These are phyloP conservation scores for Coelastrella sp. DNA, from an alignment of 139 green algal genomes.

Conservation along the genomic window DNA sequence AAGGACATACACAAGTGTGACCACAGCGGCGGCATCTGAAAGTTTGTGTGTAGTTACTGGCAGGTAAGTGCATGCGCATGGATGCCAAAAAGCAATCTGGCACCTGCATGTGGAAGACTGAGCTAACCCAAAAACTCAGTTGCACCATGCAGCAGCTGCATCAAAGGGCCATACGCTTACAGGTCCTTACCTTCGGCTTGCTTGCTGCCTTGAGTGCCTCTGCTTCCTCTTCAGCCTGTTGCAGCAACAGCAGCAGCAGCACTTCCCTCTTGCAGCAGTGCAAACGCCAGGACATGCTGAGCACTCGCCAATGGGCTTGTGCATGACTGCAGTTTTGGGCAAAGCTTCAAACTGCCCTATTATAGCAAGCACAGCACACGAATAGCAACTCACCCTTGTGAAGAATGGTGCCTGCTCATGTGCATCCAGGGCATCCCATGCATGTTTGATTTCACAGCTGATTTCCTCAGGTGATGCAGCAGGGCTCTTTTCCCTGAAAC, in stretches of 20 bases:
- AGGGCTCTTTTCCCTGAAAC: not conserved
- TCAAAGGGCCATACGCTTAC: not conserved
- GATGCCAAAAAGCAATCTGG: not conserved
- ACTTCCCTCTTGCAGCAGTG: not conserved
- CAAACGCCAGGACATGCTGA: too few relatives aligned
- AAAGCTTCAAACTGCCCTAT: too few relatives aligned
- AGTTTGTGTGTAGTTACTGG: not conserved
- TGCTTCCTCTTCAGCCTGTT: constrained; percentile 20
- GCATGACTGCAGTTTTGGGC: too few relatives aligned
- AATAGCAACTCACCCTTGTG: not conserved
- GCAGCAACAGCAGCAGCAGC: not conserved
- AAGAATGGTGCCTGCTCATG: not conserved
- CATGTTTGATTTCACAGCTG: not conserved
- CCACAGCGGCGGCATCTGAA: not conserved
- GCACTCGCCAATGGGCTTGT: too few relatives aligned
- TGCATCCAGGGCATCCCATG: not conserved
- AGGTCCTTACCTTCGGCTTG: not conserved
- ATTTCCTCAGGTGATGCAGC: not conserved
- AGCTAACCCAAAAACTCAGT: too few relatives aligned
- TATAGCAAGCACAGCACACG: too few relatives aligned
- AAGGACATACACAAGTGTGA: not conserved
- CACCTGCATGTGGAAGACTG: too few relatives aligned
- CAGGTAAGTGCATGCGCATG: not conserved
- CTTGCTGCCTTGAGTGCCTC: constrained; percentile 18
- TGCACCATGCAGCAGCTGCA: too few relatives aligned